Conservation (phyloP, 2,329 filamentous ascomycete species). For the Clarireedia monteithiana region DNA sequence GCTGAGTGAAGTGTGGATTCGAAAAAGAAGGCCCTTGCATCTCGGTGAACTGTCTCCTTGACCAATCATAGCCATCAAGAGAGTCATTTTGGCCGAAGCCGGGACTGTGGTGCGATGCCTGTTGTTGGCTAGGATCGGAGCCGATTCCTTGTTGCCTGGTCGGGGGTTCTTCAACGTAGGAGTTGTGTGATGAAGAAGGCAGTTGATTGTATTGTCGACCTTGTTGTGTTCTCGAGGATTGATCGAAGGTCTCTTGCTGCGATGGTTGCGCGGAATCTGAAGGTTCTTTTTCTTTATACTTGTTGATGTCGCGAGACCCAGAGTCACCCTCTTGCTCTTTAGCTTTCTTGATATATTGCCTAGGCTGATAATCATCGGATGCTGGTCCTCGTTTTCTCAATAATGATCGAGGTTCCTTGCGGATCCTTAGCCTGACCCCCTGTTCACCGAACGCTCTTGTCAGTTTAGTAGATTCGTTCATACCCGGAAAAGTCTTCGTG, state of each 20-base stretch:
- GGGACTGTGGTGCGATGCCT: neutral
- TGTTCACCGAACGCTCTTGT: conserved; percentile 82
- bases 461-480: conserved; percentile 73
- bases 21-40: conserved; percentile 1
- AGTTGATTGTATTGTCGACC: conserved; percentile 1
- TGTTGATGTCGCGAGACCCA: neutral
- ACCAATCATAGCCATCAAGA: neutral
- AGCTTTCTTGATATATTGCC: conserved; percentile 18
- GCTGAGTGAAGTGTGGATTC: neutral
- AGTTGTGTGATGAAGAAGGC: neutral
- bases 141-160: neutral
- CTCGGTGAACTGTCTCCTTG: neutral
- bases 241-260: neutral
- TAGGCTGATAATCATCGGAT: conserved; percentile 27
- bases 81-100: neutral
- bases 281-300: neutral
- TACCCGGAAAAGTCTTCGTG: conserved; percentile 67
- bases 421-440: conserved; percentile 71
- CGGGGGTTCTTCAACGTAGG: neutral
- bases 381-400: conserved; percentile 27
- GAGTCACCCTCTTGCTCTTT: neutral
- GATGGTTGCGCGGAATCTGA: neutral
- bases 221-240: neutral
- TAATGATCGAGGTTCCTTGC: conserved; percentile 66
- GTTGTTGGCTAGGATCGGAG: neutral